These are phyloP conservation scores for Aureobasidium sp. DNA, from an alignment of 2,329 filamentous ascomycete species.

Conservation along the genomic window DNA sequence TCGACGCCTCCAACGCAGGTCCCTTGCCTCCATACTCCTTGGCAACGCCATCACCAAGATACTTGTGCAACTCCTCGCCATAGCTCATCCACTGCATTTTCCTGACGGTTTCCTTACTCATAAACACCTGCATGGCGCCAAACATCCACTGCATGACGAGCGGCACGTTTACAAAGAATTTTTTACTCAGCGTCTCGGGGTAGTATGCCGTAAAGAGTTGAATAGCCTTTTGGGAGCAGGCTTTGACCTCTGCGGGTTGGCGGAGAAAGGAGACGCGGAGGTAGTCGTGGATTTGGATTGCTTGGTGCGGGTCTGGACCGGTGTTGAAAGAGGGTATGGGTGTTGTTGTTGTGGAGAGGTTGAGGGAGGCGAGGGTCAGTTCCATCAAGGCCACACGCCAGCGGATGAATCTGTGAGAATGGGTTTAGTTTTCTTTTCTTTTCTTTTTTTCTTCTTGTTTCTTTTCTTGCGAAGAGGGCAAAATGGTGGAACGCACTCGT, in stretches of 20 bases:
- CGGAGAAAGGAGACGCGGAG: constrained; percentile 79
- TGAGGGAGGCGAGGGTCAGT: constrained; percentile 66
- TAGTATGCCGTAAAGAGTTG: constrained; percentile 74
- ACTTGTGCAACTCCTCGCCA: constrained; percentile 60
- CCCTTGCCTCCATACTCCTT: constrained; percentile 73
- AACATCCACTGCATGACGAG: constrained; percentile 76
- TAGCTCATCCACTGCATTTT: constrained; percentile 46
- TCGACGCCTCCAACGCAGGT: constrained; percentile 39
- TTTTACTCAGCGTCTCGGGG: constrained; percentile 80
- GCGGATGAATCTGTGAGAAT: constrained; percentile 62
- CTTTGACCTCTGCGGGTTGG: constrained; percentile 68
- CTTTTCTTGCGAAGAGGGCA: not conserved
- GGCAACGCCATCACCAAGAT: constrained; percentile 62
- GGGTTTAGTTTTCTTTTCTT: not conserved
- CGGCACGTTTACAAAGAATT: constrained; percentile 95
- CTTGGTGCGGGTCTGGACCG: constrained; percentile 73
- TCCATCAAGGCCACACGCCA: constrained; percentile 94
- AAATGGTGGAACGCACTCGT: constrained; percentile 55
- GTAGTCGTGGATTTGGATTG: constrained; percentile 92
- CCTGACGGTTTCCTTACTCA: constrained; percentile 42
- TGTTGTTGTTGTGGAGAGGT: constrained; percentile 60
- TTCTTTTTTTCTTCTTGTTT: not conserved
- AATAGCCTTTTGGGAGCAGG: constrained; percentile 73
- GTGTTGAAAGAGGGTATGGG: constrained; percentile 62
- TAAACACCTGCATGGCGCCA: constrained; percentile 40